A percentile compares a stretch with the other conserved stretches of the same genome.
These are phyloP conservation scores for Amaranthus palmeri DNA, from an alignment of 148 eudicot species.

Conservation along the genomic window DNA sequence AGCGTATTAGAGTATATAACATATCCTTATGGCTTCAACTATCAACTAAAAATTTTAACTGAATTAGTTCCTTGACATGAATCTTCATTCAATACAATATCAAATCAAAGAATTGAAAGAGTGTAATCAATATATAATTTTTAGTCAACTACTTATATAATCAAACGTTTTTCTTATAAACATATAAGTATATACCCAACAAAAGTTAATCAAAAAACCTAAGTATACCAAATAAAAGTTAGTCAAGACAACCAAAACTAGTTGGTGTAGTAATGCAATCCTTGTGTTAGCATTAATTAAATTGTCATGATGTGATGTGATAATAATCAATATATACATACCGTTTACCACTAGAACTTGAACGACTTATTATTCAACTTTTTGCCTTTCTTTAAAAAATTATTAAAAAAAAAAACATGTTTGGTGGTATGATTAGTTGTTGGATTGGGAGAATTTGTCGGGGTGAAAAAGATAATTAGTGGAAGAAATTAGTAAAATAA, in stretches of 20 bases:
- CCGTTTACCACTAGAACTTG: background rate
- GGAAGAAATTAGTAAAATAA: background rate
- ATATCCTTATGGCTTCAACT: too few relatives aligned
- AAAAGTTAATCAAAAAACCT: too few relatives aligned
- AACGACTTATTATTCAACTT: background rate
- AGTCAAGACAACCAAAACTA: background rate
- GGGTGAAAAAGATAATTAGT: background rate
- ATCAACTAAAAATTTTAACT: too few relatives aligned
- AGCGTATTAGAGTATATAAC: too few relatives aligned
- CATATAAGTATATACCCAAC: too few relatives aligned
- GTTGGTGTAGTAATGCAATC: background rate
- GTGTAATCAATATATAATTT: too few relatives aligned
- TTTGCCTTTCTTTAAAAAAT: background rate
- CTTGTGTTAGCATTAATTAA: background rate
- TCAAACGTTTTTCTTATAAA: too few relatives aligned
- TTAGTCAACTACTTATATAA: too few relatives aligned
- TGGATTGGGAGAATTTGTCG: conserved; percentile 10
- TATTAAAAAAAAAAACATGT: background rate
- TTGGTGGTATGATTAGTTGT: background rate
- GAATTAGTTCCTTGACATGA: too few relatives aligned
- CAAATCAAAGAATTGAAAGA: too few relatives aligned
- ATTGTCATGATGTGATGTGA: background rate
- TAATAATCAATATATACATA: background rate
- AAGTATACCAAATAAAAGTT: too few relatives aligned
- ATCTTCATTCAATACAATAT: too few relatives aligned